Conservation (phyloP, 305 asterid species). For the Rubia balearica region DNA sequence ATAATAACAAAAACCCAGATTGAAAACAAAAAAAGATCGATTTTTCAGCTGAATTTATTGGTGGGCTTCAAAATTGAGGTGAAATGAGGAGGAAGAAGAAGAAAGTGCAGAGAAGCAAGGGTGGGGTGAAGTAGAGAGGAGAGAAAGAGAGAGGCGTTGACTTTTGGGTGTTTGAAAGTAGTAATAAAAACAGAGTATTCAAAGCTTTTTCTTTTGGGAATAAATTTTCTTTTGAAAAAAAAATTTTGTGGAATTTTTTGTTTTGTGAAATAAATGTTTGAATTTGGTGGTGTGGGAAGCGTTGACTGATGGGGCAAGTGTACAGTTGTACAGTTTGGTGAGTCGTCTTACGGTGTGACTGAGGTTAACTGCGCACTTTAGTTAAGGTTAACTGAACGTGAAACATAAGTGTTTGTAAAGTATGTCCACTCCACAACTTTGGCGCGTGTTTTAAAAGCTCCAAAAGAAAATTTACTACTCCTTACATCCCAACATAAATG, state of each 20-base stretch:
- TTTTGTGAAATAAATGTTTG: background rate
- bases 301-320: constrained; percentile 17
- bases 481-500: too few species aligned
- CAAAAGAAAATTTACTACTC: too few species aligned
- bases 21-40: background rate
- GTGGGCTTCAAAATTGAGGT: background rate
- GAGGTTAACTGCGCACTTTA: background rate
- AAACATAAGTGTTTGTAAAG: background rate
- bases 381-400: background rate
- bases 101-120: background rate
- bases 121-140: constrained; percentile 15
- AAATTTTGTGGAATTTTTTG: background rate
- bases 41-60: background rate
- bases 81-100: constrained; percentile 13
- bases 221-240: background rate
- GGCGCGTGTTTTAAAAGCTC: background rate
- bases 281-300: constrained; percentile 12
- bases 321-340: background rate
- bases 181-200: constrained; percentile 39
- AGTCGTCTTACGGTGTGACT: background rate
- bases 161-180: constrained; percentile 44
- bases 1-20: background rate
- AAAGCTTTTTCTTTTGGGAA: constrained; percentile 19
- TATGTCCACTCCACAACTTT: background rate
- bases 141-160: constrained; percentile 44